Percentiles rank a stretch among this genome's conserved stretches.
Evolutionary conservation across 208 protist species (phyloP).

Genomic region (Trichomonas gallinae): DNA sequence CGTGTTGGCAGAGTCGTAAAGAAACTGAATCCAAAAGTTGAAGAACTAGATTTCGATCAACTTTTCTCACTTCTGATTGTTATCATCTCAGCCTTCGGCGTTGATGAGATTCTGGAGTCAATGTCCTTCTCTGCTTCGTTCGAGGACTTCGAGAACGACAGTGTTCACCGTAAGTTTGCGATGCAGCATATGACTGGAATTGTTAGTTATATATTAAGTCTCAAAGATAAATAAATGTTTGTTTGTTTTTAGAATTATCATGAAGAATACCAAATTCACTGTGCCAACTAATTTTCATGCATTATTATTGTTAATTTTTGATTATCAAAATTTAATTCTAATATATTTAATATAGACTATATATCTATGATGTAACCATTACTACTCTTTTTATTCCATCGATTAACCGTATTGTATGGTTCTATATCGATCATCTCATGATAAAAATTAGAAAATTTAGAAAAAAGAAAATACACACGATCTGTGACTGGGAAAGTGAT

Average conservation of each 20-base stretch:
- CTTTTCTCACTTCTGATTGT: neutral
- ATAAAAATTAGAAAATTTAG: too few species aligned
- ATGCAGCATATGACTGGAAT: neutral
- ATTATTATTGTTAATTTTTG: too few species aligned
- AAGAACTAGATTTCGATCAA: neutral
- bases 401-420: too few species aligned
- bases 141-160: neutral
- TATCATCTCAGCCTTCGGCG: neutral
- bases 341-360: too few species aligned
- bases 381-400: too few species aligned
- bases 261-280: too few species aligned
- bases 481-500: too few species aligned
- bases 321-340: too few species aligned
- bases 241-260: neutral
- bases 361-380: too few species aligned
- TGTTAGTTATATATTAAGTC: neutral
- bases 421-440: too few species aligned
- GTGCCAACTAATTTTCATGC: too few species aligned
- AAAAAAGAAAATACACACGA: too few species aligned
- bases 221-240: neutral
- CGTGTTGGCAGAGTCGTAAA: neutral
- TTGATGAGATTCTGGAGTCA: neutral
- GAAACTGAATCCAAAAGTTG: neutral
- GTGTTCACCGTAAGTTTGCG: neutral
- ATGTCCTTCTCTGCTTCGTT: neutral